Conservation (phyloP, 495 filamentous ascomycete species). For the Cryomyces minteri region DNA sequence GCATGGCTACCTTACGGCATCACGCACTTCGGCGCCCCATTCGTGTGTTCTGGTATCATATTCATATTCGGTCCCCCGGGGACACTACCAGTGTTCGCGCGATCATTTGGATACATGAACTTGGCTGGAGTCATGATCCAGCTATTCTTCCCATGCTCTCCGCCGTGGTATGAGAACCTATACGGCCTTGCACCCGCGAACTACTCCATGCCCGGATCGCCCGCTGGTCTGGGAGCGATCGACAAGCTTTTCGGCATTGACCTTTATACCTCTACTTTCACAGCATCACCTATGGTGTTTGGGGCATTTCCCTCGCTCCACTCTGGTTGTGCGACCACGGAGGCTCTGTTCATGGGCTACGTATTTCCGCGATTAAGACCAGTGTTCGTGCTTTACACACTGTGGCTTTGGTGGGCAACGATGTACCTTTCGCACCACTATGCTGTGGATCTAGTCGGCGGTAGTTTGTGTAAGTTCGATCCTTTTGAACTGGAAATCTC, state of each 20-base stretch:
- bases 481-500: background rate
- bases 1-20: conserved; percentile 91
- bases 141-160: conserved; percentile 77
- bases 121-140: conserved; percentile 71
- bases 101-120: conserved; percentile 83
- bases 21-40: conserved; percentile 68
- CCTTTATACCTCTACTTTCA: conserved; percentile 81
- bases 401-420: conserved; percentile 97
- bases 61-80: conserved; percentile 82
- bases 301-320: conserved; percentile 89
- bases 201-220: conserved; percentile 73
- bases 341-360: conserved; percentile 83
- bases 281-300: conserved; percentile 76
- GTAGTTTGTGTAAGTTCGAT: conserved; percentile 40
- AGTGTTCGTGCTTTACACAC: conserved; percentile 60
- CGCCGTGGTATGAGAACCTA: conserved; percentile 83
- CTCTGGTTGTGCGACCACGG: conserved; percentile 66
- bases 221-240: conserved; percentile 74
- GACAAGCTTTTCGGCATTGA: conserved; percentile 78
- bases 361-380: conserved; percentile 65
- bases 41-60: conserved; percentile 52
- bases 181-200: conserved; percentile 80
- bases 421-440: conserved; percentile 97
- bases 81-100: conserved; percentile 65
- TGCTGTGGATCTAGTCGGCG: conserved; percentile 78